phyloP scores from a whole-genome alignment of 2,329 filamentous ascomycete species.

The Dothiorella sarmentorum region DNA sequence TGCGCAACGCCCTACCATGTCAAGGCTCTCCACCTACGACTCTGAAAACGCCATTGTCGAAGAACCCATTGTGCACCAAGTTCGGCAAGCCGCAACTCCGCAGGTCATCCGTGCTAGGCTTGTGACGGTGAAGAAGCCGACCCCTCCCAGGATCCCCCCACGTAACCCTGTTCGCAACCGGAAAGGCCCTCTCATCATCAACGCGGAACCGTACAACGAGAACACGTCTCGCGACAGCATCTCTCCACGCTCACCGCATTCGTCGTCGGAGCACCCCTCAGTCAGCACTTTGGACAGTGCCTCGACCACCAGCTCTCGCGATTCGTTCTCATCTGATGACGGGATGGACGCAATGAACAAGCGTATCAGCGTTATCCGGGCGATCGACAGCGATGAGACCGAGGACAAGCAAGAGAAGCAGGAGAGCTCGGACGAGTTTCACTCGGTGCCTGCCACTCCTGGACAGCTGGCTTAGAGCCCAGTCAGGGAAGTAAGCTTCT shows the following conservation, averaged over 20 bases:
- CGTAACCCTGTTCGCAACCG: conserved; percentile 63
- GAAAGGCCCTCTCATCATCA: conserved; percentile 32
- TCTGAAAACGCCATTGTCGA: conserved; percentile 48
- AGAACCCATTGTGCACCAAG: conserved; percentile 67
- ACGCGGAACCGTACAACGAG: conserved; percentile 6
- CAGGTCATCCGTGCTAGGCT: conserved; percentile 73
- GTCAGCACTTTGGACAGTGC: conserved; percentile 26
- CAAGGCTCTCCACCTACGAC: conserved; percentile 24
- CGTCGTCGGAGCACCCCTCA: conserved; percentile 12
- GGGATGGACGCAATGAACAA: conserved; percentile 14
- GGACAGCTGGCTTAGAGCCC: conserved; percentile 23
- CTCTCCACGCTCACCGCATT: conserved; percentile 32
- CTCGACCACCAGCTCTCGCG: conserved; percentile 31
- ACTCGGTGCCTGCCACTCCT: conserved; percentile 39
- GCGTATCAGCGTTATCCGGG: conserved; percentile 8
- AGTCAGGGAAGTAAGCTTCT: conserved; percentile 1
- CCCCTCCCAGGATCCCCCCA: conserved; percentile 72
- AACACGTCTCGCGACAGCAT: conserved; percentile 24
- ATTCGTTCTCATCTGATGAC: conserved; percentile 32
- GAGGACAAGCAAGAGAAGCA: conserved; percentile 29
- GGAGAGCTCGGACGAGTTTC: conserved; percentile 40
- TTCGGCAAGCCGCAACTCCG: conserved; percentile 60
- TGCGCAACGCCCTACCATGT: neutral
- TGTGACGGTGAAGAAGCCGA: conserved; percentile 78
- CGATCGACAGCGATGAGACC: conserved; percentile 23